phyloP scores from a whole-genome alignment of 345 rosid species.

The Eucalyptus marginata region DNA sequence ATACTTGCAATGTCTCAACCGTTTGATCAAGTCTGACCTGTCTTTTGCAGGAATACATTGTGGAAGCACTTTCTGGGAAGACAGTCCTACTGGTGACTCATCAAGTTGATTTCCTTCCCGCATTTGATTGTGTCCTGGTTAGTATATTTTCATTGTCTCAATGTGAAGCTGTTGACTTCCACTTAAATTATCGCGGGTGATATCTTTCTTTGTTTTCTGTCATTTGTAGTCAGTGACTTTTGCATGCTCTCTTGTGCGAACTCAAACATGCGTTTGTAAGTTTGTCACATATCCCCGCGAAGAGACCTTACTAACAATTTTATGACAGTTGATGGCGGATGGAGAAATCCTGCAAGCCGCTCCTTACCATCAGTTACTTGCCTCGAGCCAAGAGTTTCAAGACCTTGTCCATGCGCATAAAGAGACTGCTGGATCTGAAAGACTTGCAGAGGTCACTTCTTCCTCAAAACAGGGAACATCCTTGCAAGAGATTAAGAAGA shows the following conservation, averaged over 20 bases:
- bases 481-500: conserved; percentile 45
- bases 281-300: background rate
- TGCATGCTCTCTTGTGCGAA: background rate
- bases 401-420: conserved; percentile 88
- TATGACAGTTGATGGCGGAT: conserved; percentile 71
- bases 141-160: background rate
- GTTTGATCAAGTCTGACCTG: conserved; percentile 3
- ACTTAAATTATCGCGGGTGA: background rate
- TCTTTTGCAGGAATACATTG: conserved; percentile 64
- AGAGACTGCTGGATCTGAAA: conserved; percentile 86
- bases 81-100: conserved; percentile 84
- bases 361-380: conserved; percentile 56
- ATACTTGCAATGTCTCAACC: background rate
- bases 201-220: background rate
- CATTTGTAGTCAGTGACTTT: background rate
- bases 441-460: conserved; percentile 28
- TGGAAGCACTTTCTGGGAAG: conserved; percentile 66
- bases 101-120: conserved; percentile 95
- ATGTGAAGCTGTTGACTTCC: background rate
- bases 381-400: conserved; percentile 57
- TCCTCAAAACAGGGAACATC: conserved; percentile 11
- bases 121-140: conserved; percentile 84
- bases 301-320: background rate
- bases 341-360: conserved; percentile 74
- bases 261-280: background rate